Conservation (phyloP, 805 yeast genomes). For the Candida koratica region DNA sequence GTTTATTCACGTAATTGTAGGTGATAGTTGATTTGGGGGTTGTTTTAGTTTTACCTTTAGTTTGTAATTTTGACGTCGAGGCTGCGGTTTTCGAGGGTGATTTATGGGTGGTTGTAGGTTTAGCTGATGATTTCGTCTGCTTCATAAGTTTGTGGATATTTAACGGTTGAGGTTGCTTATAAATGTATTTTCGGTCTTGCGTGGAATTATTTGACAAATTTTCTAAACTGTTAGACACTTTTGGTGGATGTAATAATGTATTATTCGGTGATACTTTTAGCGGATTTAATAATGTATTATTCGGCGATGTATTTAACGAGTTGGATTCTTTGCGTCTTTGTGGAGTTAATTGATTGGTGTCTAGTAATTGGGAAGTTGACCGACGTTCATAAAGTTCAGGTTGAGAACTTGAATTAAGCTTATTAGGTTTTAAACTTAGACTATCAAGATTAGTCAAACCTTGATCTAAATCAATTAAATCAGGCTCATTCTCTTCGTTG, state of each 20-base stretch:
- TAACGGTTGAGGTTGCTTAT: slow-evolving; percentile 38
- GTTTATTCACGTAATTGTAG: slow-evolving; percentile 27
- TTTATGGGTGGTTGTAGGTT: slow-evolving; percentile 1
- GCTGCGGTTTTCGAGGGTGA: background rate
- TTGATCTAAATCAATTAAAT: slow-evolving; percentile 69
- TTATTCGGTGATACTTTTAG: slow-evolving; percentile 10
- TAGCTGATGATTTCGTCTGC: slow-evolving; percentile 13
- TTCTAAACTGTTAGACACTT: slow-evolving; percentile 10
- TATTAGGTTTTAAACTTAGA: slow-evolving; percentile 17
- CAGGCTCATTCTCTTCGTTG: slow-evolving; percentile 23
- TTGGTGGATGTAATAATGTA: slow-evolving; percentile 11
- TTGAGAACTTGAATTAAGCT: slow-evolving; percentile 5
- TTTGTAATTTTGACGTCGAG: slow-evolving; percentile 2
- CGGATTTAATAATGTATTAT: slow-evolving; percentile 12
- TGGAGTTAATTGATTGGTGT: background rate
- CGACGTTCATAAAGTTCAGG: slow-evolving; percentile 3
- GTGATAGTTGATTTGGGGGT: slow-evolving; percentile 25
- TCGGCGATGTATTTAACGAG: slow-evolving; percentile 11
- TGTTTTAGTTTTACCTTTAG: slow-evolving; percentile 13
- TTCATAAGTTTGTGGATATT: slow-evolving; percentile 33
- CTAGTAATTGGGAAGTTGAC: background rate
- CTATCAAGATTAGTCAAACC: slow-evolving; percentile 40
- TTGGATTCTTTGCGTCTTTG: slow-evolving; percentile 8
- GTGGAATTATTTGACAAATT: slow-evolving; percentile 14
- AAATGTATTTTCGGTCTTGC: slow-evolving; percentile 21